Evolutionary conservation across 805 yeast genomes (phyloP).

Genomic region (Pichia occidentalis): DNA sequence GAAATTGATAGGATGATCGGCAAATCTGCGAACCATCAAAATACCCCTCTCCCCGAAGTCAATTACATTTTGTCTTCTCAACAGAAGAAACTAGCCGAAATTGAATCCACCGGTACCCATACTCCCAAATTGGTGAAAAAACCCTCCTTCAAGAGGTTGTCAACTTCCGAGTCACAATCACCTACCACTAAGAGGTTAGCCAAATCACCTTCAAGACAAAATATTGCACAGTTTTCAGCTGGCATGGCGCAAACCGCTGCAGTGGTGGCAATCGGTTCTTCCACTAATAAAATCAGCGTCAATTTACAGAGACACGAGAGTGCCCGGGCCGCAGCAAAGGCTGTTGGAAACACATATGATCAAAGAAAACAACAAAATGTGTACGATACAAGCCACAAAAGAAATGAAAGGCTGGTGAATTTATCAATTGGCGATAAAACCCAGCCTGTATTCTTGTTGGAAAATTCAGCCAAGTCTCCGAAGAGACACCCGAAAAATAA

Average conservation of each 20-base stretch:
- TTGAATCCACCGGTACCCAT: not conserved
- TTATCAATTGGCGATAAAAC: too few relatives aligned
- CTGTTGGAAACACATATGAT: slow-evolving; percentile 6
- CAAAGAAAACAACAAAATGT: too few relatives aligned
- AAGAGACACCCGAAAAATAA: too few relatives aligned
- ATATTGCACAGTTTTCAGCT: not conserved
- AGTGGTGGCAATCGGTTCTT: slow-evolving; percentile 2
- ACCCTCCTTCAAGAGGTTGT: slow-evolving; percentile 5
- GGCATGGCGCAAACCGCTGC: slow-evolving; percentile 12
- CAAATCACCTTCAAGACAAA: slow-evolving; percentile 1
- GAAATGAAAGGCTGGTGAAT: too few relatives aligned
- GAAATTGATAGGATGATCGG: too few relatives aligned
- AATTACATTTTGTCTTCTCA: too few relatives aligned
- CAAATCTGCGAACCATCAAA: too few relatives aligned
- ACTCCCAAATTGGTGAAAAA: slow-evolving; percentile 1
- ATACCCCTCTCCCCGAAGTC: too few relatives aligned
- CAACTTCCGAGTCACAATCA: not conserved
- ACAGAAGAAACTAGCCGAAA: too few relatives aligned
- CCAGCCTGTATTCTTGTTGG: too few relatives aligned
- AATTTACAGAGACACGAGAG: slow-evolving; percentile 1
- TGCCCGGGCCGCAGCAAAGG: slow-evolving; percentile 12
- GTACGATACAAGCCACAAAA: too few relatives aligned
- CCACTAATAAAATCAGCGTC: not conserved
- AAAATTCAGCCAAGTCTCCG: too few relatives aligned
- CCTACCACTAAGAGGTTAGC: slow-evolving; percentile 5